phyloP scores from a whole-genome alignment of 169 alveolate genomes.

The Eimeria maxima region DNA sequence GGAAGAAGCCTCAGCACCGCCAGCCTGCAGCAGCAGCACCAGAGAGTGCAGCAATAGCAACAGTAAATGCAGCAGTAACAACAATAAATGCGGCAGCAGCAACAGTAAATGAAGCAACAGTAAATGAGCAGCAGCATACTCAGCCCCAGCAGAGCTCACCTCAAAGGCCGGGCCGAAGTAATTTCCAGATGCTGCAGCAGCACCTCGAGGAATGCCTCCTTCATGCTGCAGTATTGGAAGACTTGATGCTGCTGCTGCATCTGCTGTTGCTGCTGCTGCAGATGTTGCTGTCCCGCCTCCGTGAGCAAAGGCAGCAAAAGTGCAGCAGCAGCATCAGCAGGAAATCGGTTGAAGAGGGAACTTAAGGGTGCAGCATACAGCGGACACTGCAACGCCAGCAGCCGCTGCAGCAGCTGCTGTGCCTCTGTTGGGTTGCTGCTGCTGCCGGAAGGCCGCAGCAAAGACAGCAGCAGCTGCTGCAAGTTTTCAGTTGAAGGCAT shows the following conservation, averaged over 20 bases:
- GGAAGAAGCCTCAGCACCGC: conserved; percentile 59
- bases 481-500: neutral
- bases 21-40: conserved; percentile 15
- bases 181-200: conserved; percentile 40
- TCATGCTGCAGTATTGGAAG: conserved; percentile 22
- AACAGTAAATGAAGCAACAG: neutral
- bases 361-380: conserved; percentile 40
- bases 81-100: neutral
- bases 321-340: conserved; percentile 39
- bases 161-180: conserved; percentile 22
- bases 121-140: conserved; percentile 5
- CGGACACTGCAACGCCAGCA: conserved; percentile 43
- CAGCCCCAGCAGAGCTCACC: conserved; percentile 46
- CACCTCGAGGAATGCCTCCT: conserved; percentile 38
- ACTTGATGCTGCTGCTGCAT: neutral
- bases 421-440: neutral
- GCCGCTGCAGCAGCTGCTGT: conserved; percentile 74
- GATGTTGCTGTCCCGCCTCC: conserved; percentile 12
- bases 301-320: conserved; percentile 47
- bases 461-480: conserved; percentile 74
- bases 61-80: neutral
- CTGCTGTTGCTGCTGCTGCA: conserved; percentile 47
- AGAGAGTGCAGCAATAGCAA: neutral
- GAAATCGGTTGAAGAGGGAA: conserved; percentile 20
- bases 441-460: conserved; percentile 31